Conservation (phyloP, 1,284 basidiomycete species). For the Cutaneotrichosporon sp. region DNA sequence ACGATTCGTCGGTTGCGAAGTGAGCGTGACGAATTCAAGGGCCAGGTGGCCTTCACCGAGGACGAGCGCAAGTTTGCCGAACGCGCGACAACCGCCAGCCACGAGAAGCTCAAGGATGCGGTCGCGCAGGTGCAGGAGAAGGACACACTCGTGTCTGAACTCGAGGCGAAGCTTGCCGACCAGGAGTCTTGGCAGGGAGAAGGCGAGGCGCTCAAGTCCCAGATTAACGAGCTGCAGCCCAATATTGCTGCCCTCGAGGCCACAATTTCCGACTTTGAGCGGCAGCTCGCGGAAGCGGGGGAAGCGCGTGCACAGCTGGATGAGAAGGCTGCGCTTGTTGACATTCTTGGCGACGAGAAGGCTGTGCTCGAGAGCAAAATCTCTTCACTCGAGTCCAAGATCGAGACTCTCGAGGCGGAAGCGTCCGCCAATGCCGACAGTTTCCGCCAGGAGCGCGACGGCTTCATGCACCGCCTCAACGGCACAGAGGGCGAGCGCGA, state of each 20-base stretch:
- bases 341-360: background rate
- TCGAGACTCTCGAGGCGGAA: background rate
- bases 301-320: background rate
- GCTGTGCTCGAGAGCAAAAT: background rate
- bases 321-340: background rate
- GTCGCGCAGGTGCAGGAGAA: background rate
- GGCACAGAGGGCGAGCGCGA: background rate
- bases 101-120: constrained; percentile 5
- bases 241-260: background rate
- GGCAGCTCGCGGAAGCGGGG: background rate
- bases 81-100: background rate
- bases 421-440: background rate
- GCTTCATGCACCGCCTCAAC: background rate
- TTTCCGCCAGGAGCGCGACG: background rate
- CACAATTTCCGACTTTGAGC: background rate
- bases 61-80: constrained; percentile 17
- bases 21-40: constrained; percentile 22
- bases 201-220: background rate
- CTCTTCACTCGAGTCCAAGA: background rate
- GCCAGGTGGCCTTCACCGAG: constrained; percentile 17
- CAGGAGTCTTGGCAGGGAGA: background rate
- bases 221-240: background rate
- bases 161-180: background rate
- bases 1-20: constrained; percentile 22
- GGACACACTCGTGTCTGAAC: background rate